Evolutionary conservation across 345 rosid genomes (phyloP).

Genomic region (Hibiscus trionum): DNA sequence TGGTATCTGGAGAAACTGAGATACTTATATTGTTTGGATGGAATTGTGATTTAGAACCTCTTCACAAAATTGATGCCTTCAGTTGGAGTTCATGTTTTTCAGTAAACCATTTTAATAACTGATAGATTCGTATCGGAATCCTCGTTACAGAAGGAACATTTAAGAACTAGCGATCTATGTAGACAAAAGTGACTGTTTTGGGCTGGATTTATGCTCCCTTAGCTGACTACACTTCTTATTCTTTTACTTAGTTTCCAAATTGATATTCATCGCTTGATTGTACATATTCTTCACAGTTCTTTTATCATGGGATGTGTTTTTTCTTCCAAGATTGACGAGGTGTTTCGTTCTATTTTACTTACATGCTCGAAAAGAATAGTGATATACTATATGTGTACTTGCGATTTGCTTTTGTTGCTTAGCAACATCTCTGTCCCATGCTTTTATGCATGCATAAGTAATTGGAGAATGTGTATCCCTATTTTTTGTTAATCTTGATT

Average conservation of each 20-base stretch:
- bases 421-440: neutral
- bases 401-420: neutral
- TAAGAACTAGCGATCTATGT: neutral
- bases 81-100: neutral
- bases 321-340: too few relatives aligned
- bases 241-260: neutral
- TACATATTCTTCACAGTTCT: neutral
- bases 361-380: too few relatives aligned
- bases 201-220: neutral
- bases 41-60: neutral
- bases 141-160: neutral
- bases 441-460: neutral
- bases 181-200: neutral
- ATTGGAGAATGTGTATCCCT: neutral
- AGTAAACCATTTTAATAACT: neutral
- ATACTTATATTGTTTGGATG: neutral
- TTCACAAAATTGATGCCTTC: neutral
- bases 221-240: too few relatives aligned
- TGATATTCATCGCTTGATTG: neutral
- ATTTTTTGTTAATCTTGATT: slow-evolving; percentile 12
- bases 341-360: too few relatives aligned
- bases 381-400: neutral
- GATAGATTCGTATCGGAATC: neutral
- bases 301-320: too few relatives aligned
- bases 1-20: too few relatives aligned